phyloP scores from a whole-genome alignment of 108 stramenopile genomes.

The Skeletonema grethae region DNA sequence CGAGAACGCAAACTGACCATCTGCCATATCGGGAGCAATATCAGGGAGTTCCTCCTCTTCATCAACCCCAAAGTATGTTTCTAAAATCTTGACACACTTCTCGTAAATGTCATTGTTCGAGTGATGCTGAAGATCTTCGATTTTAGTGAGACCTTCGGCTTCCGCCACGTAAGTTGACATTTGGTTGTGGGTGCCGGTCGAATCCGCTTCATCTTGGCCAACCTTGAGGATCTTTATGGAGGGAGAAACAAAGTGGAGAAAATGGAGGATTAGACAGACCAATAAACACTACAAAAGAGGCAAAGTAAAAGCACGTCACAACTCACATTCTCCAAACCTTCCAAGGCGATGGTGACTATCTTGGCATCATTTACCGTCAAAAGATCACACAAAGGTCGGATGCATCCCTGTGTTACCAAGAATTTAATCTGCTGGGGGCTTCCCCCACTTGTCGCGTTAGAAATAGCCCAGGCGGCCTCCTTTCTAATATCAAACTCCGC shows the following conservation, averaged over 20 bases:
- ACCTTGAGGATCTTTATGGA: conserved; percentile 91
- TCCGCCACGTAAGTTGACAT: conserved; percentile 94
- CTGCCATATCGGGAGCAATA: conserved; percentile 68
- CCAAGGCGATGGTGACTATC: conserved; percentile 96
- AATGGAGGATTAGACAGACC: neutral
- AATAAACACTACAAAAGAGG: neutral
- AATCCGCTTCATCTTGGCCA: conserved; percentile 89
- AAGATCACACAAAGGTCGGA: conserved; percentile 93
- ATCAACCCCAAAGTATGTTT: conserved; percentile 93
- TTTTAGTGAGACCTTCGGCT: conserved; percentile 92
- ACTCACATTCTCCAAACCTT: conserved; percentile 93
- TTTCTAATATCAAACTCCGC: conserved; percentile 99
- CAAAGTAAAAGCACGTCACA: conserved; percentile 3
- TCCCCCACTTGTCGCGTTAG: conserved; percentile 98
- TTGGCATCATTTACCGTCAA: conserved; percentile 91
- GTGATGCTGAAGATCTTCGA: conserved; percentile 94
- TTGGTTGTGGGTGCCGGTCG: conserved; percentile 76
- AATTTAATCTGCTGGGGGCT: conserved; percentile 93
- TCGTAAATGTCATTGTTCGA: conserved; percentile 95
- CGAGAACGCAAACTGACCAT: conserved; percentile 78
- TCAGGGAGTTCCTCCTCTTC: conserved; percentile 87
- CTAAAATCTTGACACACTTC: conserved; percentile 88
- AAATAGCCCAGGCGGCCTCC: conserved; percentile 99
- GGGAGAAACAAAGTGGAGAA: neutral
- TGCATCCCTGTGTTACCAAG: conserved; percentile 92